phyloP scores from a whole-genome alignment of 2,329 filamentous ascomycete genomes.

The Curvularia eragrostidis region DNA sequence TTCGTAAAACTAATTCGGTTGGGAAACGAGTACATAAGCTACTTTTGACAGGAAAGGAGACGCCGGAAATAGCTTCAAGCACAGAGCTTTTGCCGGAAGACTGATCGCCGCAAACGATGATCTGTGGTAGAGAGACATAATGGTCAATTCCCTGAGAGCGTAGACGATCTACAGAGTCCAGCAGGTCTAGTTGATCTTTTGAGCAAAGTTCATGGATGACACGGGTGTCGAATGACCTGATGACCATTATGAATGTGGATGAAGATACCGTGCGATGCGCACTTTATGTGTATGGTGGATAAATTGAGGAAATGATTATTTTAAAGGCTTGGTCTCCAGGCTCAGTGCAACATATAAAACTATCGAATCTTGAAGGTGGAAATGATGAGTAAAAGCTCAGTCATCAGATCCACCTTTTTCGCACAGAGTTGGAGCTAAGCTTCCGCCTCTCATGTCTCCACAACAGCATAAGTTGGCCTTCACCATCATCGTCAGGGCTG shows the following conservation, averaged over 20 bases:
- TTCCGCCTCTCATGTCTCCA: not conserved
- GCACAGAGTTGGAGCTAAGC: not conserved
- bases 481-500: not conserved
- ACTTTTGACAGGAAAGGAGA: too few species aligned
- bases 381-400: not conserved
- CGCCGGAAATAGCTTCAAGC: not conserved
- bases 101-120: constrained; percentile 48
- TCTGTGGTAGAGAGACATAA: constrained; percentile 37
- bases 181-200: not conserved
- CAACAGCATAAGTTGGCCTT: not conserved
- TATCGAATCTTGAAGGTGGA: constrained; percentile 1
- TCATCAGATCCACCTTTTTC: not conserved
- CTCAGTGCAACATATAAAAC: constrained; percentile 1
- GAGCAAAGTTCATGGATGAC: not conserved
- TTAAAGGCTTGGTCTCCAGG: not conserved
- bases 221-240: not conserved
- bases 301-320: not conserved
- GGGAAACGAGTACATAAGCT: constrained; percentile 47
- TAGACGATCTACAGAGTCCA: constrained; percentile 51
- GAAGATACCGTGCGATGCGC: not conserved
- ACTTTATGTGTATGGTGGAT: constrained; percentile 1
- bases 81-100: constrained; percentile 39
- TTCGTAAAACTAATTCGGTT: constrained; percentile 55
- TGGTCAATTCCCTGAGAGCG: constrained; percentile 54
- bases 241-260: constrained; percentile 1